Evolutionary conservation across 208 protist species (phyloP).

Genomic region (Leptomonas seymouri): DNA sequence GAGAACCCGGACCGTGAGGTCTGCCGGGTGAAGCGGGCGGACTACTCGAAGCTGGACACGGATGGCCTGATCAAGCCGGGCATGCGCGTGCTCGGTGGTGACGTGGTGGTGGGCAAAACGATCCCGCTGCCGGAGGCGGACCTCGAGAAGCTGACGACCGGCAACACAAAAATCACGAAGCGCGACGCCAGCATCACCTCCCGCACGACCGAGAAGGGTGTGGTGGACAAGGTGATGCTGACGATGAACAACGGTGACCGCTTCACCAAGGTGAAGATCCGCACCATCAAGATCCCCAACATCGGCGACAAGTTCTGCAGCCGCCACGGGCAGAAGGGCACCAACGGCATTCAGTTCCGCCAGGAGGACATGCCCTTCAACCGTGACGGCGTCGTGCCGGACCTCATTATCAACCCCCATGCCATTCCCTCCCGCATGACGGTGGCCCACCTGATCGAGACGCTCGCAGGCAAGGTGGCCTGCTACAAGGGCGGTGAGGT

Average conservation of each 20-base stretch:
- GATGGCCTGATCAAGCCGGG: slow-evolving; percentile 95
- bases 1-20: slow-evolving; percentile 92
- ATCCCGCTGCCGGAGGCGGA: slow-evolving; percentile 43
- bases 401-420: slow-evolving; percentile 99
- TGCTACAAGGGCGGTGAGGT: slow-evolving; percentile 97
- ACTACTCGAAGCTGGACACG: slow-evolving; percentile 97
- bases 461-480: slow-evolving; percentile 79
- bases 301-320: slow-evolving; percentile 99
- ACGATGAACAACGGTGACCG: slow-evolving; percentile 92
- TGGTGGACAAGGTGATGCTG: slow-evolving; percentile 96
- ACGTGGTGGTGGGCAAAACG: slow-evolving; percentile 96
- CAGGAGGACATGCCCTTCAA: slow-evolving; percentile 99
- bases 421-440: slow-evolving; percentile 99
- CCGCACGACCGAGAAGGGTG: slow-evolving; percentile 89
- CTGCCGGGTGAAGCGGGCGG: slow-evolving; percentile 79
- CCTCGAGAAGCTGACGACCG: slow-evolving; percentile 66
- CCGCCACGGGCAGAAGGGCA: slow-evolving; percentile 99
- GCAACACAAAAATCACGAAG: slow-evolving; percentile 78
- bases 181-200: slow-evolving; percentile 84
- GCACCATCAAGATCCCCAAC: slow-evolving; percentile 95
- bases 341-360: slow-evolving; percentile 97
- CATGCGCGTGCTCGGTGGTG: slow-evolving; percentile 78
- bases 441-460: slow-evolving; percentile 99
- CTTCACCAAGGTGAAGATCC: slow-evolving; percentile 95
- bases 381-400: slow-evolving; percentile 96